phyloP scores from a whole-genome alignment of 2,329 filamentous ascomycete genomes.

The Diaporthe nobilis region DNA sequence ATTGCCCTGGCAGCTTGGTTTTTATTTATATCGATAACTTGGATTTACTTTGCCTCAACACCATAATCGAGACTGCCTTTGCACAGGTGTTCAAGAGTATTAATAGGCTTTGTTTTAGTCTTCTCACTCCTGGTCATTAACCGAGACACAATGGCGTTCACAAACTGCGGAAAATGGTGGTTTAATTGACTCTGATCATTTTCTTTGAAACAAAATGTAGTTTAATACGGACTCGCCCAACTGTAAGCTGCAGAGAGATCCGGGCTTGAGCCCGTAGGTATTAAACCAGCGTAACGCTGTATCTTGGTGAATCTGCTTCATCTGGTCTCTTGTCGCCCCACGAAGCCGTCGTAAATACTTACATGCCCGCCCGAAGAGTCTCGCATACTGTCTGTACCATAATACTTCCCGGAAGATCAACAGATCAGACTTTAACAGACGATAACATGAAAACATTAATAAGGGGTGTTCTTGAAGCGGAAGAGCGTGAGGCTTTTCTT shows the following conservation, averaged over 20 bases:
- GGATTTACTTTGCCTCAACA: background rate
- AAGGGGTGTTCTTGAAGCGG: background rate
- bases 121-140: background rate
- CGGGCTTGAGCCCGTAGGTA: no score
- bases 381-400: no score
- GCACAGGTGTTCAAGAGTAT: background rate
- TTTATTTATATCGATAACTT: background rate
- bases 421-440: no score
- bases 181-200: background rate
- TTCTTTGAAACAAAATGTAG: background rate
- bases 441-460: no score
- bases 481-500: background rate
- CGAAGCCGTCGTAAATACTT: background rate
- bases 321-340: no score
- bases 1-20: background rate
- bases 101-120: background rate
- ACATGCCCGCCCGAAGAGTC: background rate
- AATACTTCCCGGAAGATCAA: no score
- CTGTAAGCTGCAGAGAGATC: background rate
- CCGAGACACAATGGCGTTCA: background rate
- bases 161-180: background rate
- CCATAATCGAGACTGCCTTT: background rate
- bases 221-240: no score
- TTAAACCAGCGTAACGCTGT: background rate
- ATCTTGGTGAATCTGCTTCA: background rate